Conservation (phyloP, 225 moss, liverwort and hornwort genomes). For the Lunularia cruciata region DNA sequence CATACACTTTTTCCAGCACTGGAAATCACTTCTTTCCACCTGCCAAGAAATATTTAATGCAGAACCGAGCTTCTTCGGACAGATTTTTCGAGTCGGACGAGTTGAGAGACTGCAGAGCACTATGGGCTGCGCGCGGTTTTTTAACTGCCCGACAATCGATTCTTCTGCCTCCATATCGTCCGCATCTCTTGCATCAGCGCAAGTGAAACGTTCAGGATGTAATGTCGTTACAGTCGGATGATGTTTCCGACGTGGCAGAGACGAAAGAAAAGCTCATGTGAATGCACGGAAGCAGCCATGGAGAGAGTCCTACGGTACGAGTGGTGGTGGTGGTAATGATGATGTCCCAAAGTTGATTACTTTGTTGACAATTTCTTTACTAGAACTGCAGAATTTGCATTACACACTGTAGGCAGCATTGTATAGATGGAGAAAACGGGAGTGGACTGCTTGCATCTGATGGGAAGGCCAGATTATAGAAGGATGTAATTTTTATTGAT, state of each 20-base stretch:
- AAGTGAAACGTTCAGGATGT: constrained; percentile 19
- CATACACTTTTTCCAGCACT: background rate
- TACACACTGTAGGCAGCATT: no score
- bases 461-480: background rate
- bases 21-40: background rate
- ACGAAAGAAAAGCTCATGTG: background rate
- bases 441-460: no score
- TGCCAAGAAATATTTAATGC: background rate
- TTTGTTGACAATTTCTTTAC: no score
- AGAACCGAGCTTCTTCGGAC: background rate
- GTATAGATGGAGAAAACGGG: no score
- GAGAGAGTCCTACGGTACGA: no score
- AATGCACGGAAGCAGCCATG: constrained; percentile 1
- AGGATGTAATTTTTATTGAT: no score
- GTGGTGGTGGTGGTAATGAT: no score
- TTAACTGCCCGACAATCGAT: constrained; percentile 24
- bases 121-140: constrained; percentile 15
- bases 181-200: constrained; percentile 20
- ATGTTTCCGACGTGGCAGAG: constrained; percentile 9
- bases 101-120: background rate
- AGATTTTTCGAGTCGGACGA: no score
- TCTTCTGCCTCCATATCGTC: constrained; percentile 23
- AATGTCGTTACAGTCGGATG: constrained; percentile 15
- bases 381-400: background rate
- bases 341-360: no score